These are phyloP conservation scores for Sinapis alba DNA, from an alignment of 441 rosid genomes.

Conservation along the genomic window DNA sequence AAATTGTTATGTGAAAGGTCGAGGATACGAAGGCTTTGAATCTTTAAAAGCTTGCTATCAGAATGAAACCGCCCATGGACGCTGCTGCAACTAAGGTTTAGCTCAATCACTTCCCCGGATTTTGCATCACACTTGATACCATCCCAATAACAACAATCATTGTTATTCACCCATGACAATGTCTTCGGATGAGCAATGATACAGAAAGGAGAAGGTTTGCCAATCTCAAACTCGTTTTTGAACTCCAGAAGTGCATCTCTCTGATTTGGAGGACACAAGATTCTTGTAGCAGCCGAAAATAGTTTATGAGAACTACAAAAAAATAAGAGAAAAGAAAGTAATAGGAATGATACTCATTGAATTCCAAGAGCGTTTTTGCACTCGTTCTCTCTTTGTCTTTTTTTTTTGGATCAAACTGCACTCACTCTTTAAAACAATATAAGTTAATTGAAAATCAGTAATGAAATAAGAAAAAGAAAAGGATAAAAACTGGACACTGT, in stretches of 20 bases:
- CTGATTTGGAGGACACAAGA: background rate
- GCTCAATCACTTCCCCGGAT: background rate
- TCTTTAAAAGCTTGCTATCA: background rate
- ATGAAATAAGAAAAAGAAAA: background rate
- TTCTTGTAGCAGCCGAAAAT: background rate
- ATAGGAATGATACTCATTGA: background rate
- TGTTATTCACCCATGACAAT: conserved; percentile 3
- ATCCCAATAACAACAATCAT: background rate
- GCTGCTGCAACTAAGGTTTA: background rate
- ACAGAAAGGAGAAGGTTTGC: background rate
- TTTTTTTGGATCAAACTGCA: background rate
- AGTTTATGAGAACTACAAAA: background rate
- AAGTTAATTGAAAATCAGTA: background rate
- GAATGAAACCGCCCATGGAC: background rate
- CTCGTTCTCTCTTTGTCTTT: background rate
- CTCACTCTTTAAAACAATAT: background rate
- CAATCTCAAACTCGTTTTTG: background rate
- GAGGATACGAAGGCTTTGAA: background rate
- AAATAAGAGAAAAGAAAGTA: background rate
- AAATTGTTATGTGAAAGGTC: background rate
- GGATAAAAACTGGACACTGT: background rate
- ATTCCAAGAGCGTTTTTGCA: background rate
- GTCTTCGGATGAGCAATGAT: background rate
- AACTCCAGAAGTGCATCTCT: background rate
- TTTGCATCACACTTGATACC: background rate